Base-by-base conservation (phyloP, 371 early-diverging fungal genomes). In the Phascolomyces articulosus region DNA sequence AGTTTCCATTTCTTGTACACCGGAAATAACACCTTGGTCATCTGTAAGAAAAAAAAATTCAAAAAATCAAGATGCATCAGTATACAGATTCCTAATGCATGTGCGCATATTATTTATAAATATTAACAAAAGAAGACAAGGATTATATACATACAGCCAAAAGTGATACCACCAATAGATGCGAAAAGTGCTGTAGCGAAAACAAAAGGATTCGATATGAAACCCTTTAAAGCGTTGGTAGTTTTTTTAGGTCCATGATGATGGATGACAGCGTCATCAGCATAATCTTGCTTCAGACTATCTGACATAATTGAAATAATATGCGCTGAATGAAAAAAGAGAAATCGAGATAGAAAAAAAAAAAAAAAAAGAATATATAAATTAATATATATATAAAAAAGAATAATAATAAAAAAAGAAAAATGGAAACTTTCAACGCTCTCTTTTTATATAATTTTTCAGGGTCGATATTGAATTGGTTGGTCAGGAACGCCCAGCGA, bases 21-120 rank as follows among this genome's bases (percentile, higher is more conserved):
- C 77, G 1, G 77, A 80, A 26, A 80, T 80, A 21, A 80, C 80
- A 60, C 80, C 80, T 69, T 80, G 77, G 55, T 80, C 80, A 64
- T 77, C 80, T 59, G 48, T 11, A 15, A 51, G n/a, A 31, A 34
- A 9, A 16, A 21, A 7, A 29, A 28, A 9, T n/a, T 55, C 53
- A 40, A 55, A 26, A 44, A 34, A 34, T 34, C 11, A 21, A 38
- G 38, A 55, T 23, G 16, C 20, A 55, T 55, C 8, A 55, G 56
- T 34, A 20, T 55, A 24, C 16, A 34, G 2, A 31, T 31, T 8
- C 34, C 49, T 15, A 40, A 53, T 34, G 15, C 23, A 48, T 26
- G 18, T 15, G 1, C 21, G 11, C 38, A 26, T 27, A 24, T 3
- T 18, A 41, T 24, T 23, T 24, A 31, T 24, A 2, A 60, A 34